Evolutionary conservation across 2,329 filamentous ascomycete species (phyloP).

Genomic region (Zopfia rhizophila): DNA sequence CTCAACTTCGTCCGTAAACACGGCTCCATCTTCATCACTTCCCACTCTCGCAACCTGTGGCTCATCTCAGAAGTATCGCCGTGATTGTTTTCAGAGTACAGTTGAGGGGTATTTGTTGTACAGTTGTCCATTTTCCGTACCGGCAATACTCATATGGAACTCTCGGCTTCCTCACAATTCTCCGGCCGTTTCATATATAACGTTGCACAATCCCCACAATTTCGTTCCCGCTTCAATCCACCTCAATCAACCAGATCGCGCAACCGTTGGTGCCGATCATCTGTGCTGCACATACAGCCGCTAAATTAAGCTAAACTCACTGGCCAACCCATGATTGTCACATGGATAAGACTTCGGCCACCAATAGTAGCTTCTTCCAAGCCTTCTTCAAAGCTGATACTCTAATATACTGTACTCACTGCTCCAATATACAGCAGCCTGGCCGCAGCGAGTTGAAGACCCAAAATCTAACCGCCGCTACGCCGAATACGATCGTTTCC

Average conservation of each 20-base stretch:
- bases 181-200: conserved; percentile 40
- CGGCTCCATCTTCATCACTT: too few species aligned
- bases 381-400: conserved; percentile 17
- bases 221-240: conserved; percentile 15
- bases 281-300: conserved; percentile 20
- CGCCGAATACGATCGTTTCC: conserved; percentile 26
- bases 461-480: conserved; percentile 6
- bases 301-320: conserved; percentile 29
- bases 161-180: conserved; percentile 24
- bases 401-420: conserved; percentile 16
- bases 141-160: too few species aligned
- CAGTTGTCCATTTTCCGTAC: too few species aligned
- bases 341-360: conserved; percentile 3
- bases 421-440: conserved; percentile 16
- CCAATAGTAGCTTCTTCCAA: conserved; percentile 13
- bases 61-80: too few species aligned
- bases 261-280: conserved; percentile 26
- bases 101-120: too few species aligned
- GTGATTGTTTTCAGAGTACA: too few species aligned
- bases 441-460: conserved; percentile 3
- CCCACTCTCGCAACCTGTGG: too few species aligned
- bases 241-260: conserved; percentile 28
- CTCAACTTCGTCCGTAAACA: too few species aligned
- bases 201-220: conserved; percentile 27
- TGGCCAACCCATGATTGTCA: too few species aligned